A percentile compares a stretch with the other conserved stretches of the same genome.
Evolutionary conservation across 2,329 filamentous ascomycete genomes (phyloP).

Genomic region (Mycosphaerella sp.): DNA sequence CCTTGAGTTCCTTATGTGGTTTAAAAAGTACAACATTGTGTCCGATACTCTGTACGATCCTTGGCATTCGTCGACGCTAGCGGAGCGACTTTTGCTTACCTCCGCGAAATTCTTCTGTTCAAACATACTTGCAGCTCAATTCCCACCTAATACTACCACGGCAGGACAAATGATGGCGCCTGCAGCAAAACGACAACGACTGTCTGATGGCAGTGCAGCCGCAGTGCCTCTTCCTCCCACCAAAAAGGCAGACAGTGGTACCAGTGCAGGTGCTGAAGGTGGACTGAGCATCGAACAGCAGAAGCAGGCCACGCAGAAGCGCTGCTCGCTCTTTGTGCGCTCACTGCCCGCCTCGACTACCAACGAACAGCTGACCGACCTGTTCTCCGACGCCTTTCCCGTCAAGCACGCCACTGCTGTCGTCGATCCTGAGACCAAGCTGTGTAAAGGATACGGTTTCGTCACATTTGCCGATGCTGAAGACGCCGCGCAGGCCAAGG

Average conservation of each 20-base stretch:
- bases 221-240: conserved; percentile 9
- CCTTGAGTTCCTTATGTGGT: too few species aligned
- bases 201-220: conserved; percentile 27
- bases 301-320: conserved; percentile 23
- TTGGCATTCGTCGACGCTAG: neutral
- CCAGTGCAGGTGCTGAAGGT: neutral
- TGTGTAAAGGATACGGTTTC: conserved; percentile 89
- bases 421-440: conserved; percentile 74
- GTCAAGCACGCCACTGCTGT: conserved; percentile 96
- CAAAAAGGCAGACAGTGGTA: neutral
- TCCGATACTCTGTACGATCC: neutral
- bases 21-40: too few species aligned
- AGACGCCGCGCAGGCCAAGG: conserved; percentile 74
- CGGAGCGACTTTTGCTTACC: neutral
- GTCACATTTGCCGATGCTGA: conserved; percentile 94
- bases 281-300: conserved; percentile 8
- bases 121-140: neutral
- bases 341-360: conserved; percentile 74
- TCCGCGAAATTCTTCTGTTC: neutral
- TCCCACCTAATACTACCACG: neutral
- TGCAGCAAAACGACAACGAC: conserved; percentile 30
- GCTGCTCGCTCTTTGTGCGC: conserved; percentile 72
- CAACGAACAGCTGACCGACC: conserved; percentile 72
- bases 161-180: conserved; percentile 26
- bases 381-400: conserved; percentile 91